Evolutionary conservation across 2,329 filamentous ascomycete genomes (phyloP).

Genomic region (Akanthomyces lecanii): DNA sequence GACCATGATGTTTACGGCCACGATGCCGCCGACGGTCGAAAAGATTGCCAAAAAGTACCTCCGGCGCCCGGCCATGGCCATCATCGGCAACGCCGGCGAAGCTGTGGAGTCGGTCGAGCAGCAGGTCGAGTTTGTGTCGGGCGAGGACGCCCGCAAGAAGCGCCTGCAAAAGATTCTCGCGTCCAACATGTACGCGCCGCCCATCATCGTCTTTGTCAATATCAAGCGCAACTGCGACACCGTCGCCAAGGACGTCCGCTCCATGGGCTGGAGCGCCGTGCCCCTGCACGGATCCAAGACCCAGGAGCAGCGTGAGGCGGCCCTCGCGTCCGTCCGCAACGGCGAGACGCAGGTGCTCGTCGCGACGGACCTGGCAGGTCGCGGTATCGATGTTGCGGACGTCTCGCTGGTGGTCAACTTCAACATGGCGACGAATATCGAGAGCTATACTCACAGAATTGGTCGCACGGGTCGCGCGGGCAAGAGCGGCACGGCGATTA

Average conservation of each 20-base stretch:
- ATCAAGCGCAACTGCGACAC: slow-evolving; percentile 99
- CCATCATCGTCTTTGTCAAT: slow-evolving; percentile 99
- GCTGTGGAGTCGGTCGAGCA: slow-evolving; percentile 98
- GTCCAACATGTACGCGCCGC: slow-evolving; percentile 74
- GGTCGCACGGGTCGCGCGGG: slow-evolving; percentile 96
- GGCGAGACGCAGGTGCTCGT: slow-evolving; percentile 84
- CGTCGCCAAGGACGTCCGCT: slow-evolving; percentile 88
- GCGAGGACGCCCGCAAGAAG: slow-evolving; percentile 96
- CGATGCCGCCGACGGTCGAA: slow-evolving; percentile 90
- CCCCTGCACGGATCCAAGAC: slow-evolving; percentile 95
- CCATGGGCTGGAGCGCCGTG: slow-evolving; percentile 85
- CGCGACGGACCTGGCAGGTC: slow-evolving; percentile 89
- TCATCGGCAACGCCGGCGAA: slow-evolving; percentile 90
- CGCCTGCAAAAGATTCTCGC: slow-evolving; percentile 85
- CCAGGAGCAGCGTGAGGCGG: slow-evolving; percentile 94
- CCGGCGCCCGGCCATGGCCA: slow-evolving; percentile 86
- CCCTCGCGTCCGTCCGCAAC: slow-evolving; percentile 76
- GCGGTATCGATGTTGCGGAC: slow-evolving; percentile 96
- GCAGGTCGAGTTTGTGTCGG: slow-evolving; percentile 83
- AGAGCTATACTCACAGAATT: slow-evolving; percentile 94
- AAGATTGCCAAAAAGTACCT: slow-evolving; percentile 97
- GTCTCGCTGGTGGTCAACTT: slow-evolving; percentile 96
- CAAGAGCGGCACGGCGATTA: slow-evolving; percentile 93
- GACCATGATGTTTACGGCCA: slow-evolving; percentile 99
- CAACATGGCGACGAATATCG: slow-evolving; percentile 93